A percentile compares a stretch with the other conserved stretches of the same genome.
Conservation (phyloP, 805 yeast genomes). For the Candida palmyrensis region DNA sequence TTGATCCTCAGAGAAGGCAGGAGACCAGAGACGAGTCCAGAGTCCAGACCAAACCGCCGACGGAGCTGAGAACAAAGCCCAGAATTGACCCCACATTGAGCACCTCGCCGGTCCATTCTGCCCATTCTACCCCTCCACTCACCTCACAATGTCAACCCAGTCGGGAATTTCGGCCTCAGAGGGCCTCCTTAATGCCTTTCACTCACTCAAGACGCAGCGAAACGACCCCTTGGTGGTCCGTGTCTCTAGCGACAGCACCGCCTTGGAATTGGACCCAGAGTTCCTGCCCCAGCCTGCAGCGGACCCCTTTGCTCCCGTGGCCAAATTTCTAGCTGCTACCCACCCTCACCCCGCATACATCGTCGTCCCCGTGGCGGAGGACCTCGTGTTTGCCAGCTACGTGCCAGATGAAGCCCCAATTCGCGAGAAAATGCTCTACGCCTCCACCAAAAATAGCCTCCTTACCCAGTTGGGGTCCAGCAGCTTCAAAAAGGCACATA, state of each 20-base stretch:
- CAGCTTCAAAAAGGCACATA: conserved; percentile 36
- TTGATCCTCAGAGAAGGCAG: too few relatives aligned
- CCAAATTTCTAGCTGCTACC: conserved; percentile 14
- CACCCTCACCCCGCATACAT: conserved; percentile 35
- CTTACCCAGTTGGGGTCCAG: conserved; percentile 69
- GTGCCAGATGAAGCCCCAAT: conserved; percentile 86
- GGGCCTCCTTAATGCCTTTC: conserved; percentile 25
- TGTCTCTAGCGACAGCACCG: conserved; percentile 27
- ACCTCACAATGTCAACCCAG: conserved; percentile 32
- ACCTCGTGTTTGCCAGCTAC: conserved; percentile 60
- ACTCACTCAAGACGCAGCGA: conserved; percentile 9
- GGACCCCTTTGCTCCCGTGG: conserved; percentile 6
- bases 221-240: conserved; percentile 24
- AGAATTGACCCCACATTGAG: too few relatives aligned
- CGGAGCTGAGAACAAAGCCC: too few relatives aligned
- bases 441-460: conserved; percentile 79
- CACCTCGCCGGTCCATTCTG: too few relatives aligned
- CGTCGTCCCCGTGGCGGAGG: conserved; percentile 16
- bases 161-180: conserved; percentile 36
- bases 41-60: too few relatives aligned
- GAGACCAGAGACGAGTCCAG: too few relatives aligned
- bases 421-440: conserved; percentile 86
- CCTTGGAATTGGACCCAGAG: conserved; percentile 30
- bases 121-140: too few relatives aligned
- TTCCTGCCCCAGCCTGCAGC: conserved; percentile 10